A percentile compares a stretch with the other conserved stretches of the same genome.
Evolutionary conservation across 257 asterid species (phyloP).

Genomic region (Nicotiana obtusifolia): DNA sequence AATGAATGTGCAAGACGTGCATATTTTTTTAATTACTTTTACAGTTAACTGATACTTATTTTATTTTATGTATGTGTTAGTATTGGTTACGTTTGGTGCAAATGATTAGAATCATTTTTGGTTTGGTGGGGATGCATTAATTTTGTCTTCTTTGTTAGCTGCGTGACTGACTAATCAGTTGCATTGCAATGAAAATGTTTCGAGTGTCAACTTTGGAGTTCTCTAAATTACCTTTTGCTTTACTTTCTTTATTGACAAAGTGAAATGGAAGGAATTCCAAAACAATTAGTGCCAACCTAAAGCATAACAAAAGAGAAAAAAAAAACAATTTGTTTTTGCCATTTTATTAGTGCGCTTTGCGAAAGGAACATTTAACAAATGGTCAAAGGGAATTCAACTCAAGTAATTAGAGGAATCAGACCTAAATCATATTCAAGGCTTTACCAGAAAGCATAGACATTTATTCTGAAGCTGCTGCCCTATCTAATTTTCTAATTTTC

Average conservation of each 20-base stretch:
- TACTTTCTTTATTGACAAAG: neutral
- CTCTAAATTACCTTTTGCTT: neutral
- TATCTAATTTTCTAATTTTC: neutral
- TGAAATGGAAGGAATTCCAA: neutral
- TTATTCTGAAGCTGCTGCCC: neutral
- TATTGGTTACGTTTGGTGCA: neutral
- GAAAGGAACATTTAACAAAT: neutral
- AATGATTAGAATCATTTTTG: neutral
- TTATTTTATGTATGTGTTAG: neutral
- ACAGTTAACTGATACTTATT: no score
- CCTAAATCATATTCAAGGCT: neutral
- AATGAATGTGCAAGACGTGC: no score
- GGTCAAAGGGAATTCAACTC: neutral
- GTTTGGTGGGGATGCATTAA: constrained; percentile 7
- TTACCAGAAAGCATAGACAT: neutral
- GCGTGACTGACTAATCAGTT: neutral
- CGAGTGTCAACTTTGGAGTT: neutral
- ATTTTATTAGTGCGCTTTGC: neutral
- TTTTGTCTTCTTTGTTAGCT: neutral
- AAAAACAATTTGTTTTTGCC: neutral
- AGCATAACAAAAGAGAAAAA: neutral
- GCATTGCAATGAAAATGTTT: neutral
- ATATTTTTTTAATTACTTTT: no score
- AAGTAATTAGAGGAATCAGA: neutral
- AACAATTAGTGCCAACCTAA: neutral